Conservation (phyloP, 768 basidiomycete genomes). For the Boletellus emodensis region DNA sequence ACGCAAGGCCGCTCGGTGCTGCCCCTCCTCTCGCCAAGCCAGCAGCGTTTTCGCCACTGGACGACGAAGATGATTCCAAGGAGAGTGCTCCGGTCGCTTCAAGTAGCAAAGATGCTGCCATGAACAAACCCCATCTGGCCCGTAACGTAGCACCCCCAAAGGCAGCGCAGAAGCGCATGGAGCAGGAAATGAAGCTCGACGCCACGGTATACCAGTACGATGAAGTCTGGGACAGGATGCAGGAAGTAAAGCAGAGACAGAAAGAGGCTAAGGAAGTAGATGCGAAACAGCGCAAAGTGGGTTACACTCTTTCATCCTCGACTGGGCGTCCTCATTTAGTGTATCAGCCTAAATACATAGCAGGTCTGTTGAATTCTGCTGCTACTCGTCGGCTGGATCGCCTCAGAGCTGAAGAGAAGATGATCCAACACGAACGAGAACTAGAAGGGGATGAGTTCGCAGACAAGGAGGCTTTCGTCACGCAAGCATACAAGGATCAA, state of each 20-base stretch:
- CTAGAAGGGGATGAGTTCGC: slow-evolving; percentile 89
- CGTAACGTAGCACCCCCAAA: slow-evolving; percentile 60
- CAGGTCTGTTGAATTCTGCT: slow-evolving; percentile 70
- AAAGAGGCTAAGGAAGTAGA: slow-evolving; percentile 78
- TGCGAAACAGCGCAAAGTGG: slow-evolving; percentile 71
- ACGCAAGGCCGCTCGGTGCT: slow-evolving; percentile 52
- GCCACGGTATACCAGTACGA: slow-evolving; percentile 90
- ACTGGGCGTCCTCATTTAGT: slow-evolving; percentile 9
- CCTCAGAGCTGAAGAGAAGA: slow-evolving; percentile 94
- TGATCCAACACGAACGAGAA: slow-evolving; percentile 91
- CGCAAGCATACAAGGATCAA: slow-evolving; percentile 95
- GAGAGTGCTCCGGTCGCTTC: slow-evolving; percentile 47
- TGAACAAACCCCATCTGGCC: slow-evolving; percentile 54
- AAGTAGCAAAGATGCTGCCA: slow-evolving; percentile 37
- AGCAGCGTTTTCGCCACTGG: slow-evolving; percentile 57
- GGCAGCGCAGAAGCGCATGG: slow-evolving; percentile 67
- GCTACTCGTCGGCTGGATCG: slow-evolving; percentile 86
- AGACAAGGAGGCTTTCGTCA: slow-evolving; percentile 97
- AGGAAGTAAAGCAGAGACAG: slow-evolving; percentile 71
- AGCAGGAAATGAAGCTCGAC: slow-evolving; percentile 77
- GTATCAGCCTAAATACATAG: slow-evolving; percentile 88
- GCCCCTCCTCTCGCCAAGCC: slow-evolving; percentile 55
- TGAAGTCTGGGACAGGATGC: slow-evolving; percentile 95
- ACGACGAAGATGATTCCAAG: slow-evolving; percentile 52
- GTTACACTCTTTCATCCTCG: slow-evolving; percentile 17